A percentile compares a stretch with the other conserved stretches of the same genome.
Evolutionary conservation across 805 yeast genomes (phyloP).

Genomic region (Komagataella phaffii): DNA sequence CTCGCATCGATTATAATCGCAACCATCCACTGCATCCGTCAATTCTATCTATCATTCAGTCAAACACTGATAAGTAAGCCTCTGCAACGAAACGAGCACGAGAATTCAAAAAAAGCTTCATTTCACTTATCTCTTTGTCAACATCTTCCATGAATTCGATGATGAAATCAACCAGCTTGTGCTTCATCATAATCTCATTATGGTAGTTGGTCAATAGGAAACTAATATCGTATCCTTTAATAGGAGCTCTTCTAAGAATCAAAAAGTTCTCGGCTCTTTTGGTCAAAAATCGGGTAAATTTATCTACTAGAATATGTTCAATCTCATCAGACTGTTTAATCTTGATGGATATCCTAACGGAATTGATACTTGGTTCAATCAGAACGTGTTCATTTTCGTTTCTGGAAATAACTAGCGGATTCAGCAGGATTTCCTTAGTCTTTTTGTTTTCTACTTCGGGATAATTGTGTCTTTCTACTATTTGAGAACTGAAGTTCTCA

Average conservation of each 20-base stretch:
- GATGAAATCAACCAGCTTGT: conserved; percentile 89
- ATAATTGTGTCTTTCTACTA: conserved; percentile 92
- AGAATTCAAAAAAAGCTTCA: conserved; percentile 93
- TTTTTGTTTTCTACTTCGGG: conserved; percentile 89
- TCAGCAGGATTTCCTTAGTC: conserved; percentile 72
- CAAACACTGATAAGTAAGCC: conserved; percentile 84
- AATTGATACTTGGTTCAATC: conserved; percentile 89
- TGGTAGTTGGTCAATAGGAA: conserved; percentile 89
- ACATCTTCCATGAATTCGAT: conserved; percentile 99
- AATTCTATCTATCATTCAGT: conserved; percentile 20
- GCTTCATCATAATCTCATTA: conserved; percentile 91
- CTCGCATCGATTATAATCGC: background rate
- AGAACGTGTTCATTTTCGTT: conserved; percentile 87
- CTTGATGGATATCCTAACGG: conserved; percentile 79
- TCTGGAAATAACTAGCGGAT: conserved; percentile 82
- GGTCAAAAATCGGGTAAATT: conserved; percentile 85
- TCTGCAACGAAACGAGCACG: conserved; percentile 97
- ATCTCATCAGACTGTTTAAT: conserved; percentile 97
- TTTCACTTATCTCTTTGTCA: conserved; percentile 95
- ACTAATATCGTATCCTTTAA: conserved; percentile 84
- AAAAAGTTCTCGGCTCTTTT: conserved; percentile 93
- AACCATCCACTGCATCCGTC: background rate
- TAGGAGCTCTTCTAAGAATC: conserved; percentile 82
- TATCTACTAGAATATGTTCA: conserved; percentile 87
- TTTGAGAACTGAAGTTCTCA: conserved; percentile 88